phyloP scores from a whole-genome alignment of 106 monocot species.

The Allium fistulosum region DNA sequence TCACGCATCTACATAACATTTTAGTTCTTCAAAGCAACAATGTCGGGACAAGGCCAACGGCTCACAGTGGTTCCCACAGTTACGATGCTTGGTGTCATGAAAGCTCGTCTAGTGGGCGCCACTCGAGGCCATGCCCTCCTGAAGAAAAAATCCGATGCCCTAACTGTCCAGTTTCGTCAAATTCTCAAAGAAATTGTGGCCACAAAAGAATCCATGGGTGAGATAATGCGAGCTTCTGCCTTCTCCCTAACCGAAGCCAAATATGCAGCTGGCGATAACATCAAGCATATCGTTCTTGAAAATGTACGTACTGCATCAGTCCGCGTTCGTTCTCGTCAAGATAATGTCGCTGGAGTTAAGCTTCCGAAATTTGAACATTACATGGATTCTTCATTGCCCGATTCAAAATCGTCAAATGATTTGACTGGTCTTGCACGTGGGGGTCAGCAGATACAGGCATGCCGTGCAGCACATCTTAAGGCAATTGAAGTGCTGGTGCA shows the following conservation, averaged over 20 bases:
- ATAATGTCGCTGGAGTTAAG: slow-evolving; percentile 85
- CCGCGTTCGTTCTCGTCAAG: slow-evolving; percentile 76
- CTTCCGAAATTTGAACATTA: slow-evolving; percentile 89
- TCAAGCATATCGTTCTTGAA: slow-evolving; percentile 64
- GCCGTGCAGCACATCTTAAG: slow-evolving; percentile 69
- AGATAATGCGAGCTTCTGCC: slow-evolving; percentile 77
- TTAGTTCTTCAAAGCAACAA: slow-evolving; percentile 10
- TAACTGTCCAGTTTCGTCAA: slow-evolving; percentile 79
- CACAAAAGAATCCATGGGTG: slow-evolving; percentile 94
- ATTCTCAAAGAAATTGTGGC: slow-evolving; percentile 90
- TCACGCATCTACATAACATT: too few relatives aligned
- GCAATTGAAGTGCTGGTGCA: slow-evolving; percentile 93
- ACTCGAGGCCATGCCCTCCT: slow-evolving; percentile 94
- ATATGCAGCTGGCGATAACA: slow-evolving; percentile 80
- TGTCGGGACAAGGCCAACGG: slow-evolving; percentile 78
- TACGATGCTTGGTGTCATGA: slow-evolving; percentile 92
- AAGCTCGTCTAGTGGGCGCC: slow-evolving; percentile 80
- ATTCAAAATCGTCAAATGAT: slow-evolving; percentile 24
- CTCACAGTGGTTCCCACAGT: slow-evolving; percentile 94
- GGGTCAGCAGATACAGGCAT: slow-evolving; percentile 83
- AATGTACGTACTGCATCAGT: slow-evolving; percentile 62
- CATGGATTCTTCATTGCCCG: slow-evolving; percentile 28
- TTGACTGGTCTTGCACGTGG: slow-evolving; percentile 85
- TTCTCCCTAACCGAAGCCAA: slow-evolving; percentile 95
- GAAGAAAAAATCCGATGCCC: slow-evolving; percentile 95